Evolutionary conservation across 371 early-diverging fungal species (phyloP).

Genomic region (Mucor saturninus): DNA sequence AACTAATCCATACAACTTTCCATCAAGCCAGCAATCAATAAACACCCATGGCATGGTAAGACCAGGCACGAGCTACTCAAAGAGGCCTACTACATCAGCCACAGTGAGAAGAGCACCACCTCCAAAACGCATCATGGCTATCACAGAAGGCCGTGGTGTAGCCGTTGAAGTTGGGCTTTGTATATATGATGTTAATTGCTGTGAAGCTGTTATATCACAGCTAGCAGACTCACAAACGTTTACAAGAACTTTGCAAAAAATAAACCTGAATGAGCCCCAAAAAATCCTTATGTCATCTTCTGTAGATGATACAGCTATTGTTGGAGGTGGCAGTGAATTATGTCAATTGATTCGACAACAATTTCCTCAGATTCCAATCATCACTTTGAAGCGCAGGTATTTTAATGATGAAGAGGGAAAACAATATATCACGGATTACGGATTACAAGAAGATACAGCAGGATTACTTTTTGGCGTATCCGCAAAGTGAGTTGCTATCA

Average conservation of each 20-base stretch:
- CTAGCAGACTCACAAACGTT: conserved; percentile 72
- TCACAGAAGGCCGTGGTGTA: conserved; percentile 58
- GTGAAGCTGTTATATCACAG: conserved; percentile 70
- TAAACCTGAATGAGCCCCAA: conserved; percentile 61
- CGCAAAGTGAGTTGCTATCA: conserved; percentile 42
- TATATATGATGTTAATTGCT: conserved; percentile 61
- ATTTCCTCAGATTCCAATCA: conserved; percentile 48
- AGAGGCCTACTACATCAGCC: conserved; percentile 8
- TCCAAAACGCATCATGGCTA: conserved; percentile 35
- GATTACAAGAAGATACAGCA: conserved; percentile 47
- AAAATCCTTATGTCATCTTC: conserved; percentile 47
- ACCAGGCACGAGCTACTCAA: background rate
- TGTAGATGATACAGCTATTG: background rate
- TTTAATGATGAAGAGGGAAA: conserved; percentile 67
- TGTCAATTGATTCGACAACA: conserved; percentile 51
- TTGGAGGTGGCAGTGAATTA: conserved; percentile 46
- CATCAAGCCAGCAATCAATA: background rate
- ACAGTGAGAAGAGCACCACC: background rate
- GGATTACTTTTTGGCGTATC: conserved; percentile 46
- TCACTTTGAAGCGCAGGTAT: conserved; percentile 54
- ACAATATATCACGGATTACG: conserved; percentile 51
- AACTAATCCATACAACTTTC: background rate
- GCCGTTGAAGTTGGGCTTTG: conserved; percentile 71
- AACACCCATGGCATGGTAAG: no score
- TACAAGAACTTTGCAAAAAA: conserved; percentile 63